Conservation (phyloP, 1,139 yeast genomes). For the Taphrina confusa region DNA sequence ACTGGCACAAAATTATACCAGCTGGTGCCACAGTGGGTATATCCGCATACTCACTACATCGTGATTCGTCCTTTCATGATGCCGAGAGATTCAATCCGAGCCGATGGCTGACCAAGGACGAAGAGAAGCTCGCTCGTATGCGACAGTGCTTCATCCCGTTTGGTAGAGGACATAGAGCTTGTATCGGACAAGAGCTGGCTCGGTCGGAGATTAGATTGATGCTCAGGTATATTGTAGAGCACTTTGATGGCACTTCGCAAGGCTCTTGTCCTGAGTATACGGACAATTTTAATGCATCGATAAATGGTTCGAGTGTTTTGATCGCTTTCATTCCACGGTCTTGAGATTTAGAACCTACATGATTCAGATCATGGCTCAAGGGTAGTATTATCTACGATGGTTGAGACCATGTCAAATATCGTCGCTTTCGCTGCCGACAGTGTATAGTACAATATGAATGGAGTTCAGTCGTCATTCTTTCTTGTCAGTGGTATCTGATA, state of each 20-base stretch:
- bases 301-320: background rate
- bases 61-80: conserved; percentile 10
- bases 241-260: conserved; percentile 6
- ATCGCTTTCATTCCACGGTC: background rate
- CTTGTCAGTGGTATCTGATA: background rate
- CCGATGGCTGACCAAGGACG: conserved; percentile 2
- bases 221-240: conserved; percentile 2
- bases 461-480: no score
- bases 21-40: conserved; percentile 26
- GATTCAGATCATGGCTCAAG: no score
- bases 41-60: conserved; percentile 29
- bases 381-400: no score
- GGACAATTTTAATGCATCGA: conserved; percentile 31
- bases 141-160: conserved; percentile 23
- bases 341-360: no score
- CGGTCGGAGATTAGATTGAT: conserved; percentile 15
- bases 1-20: conserved; percentile 30
- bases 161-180: conserved; percentile 27
- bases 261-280: background rate
- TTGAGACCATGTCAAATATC: no score
- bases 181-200: conserved; percentile 30
- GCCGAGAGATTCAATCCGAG: conserved; percentile 11
- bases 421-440: no score
- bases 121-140: background rate
- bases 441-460: no score